Evolutionary conservation across 1,284 basidiomycete genomes (phyloP).

Genomic region (Trichosporon inkin): DNA sequence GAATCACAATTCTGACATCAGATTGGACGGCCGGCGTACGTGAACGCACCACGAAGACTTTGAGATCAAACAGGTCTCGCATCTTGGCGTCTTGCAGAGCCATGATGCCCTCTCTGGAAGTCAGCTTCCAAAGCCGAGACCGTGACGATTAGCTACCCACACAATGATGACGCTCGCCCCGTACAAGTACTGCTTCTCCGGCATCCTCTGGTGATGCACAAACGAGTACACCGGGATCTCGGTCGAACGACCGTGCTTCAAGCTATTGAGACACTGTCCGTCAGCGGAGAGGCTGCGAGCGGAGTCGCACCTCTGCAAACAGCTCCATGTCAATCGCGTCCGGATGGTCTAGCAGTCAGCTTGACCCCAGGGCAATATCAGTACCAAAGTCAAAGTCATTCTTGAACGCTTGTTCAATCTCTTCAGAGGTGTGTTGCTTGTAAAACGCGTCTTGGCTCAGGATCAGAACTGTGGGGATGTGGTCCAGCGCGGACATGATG

Average conservation of each 20-base stretch:
- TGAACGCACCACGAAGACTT: slow-evolving; percentile 56
- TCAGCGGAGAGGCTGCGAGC: slow-evolving; percentile 17
- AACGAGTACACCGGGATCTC: slow-evolving; percentile 91
- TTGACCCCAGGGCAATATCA: neutral
- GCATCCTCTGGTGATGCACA: slow-evolving; percentile 76
- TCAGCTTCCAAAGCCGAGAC: slow-evolving; percentile 14
- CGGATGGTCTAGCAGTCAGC: slow-evolving; percentile 64
- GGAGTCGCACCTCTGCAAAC: slow-evolving; percentile 60
- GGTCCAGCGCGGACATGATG: slow-evolving; percentile 73
- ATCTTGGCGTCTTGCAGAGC: slow-evolving; percentile 74
- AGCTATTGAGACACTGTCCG: slow-evolving; percentile 70
- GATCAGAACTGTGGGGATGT: slow-evolving; percentile 82
- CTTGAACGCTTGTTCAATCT: slow-evolving; percentile 74
- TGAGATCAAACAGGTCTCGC: slow-evolving; percentile 82
- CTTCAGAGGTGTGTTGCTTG: slow-evolving; percentile 69
- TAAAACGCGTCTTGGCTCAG: slow-evolving; percentile 89
- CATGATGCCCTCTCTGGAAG: slow-evolving; percentile 74
- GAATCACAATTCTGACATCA: slow-evolving; percentile 65
- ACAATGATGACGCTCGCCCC: slow-evolving; percentile 92
- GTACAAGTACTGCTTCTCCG: slow-evolving; percentile 86
- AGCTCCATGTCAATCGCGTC: slow-evolving; percentile 86
- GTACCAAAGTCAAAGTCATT: slow-evolving; percentile 74
- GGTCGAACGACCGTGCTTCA: slow-evolving; percentile 67
- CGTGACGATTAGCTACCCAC: slow-evolving; percentile 41
- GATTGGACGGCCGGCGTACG: neutral